Conservation (phyloP, 2,329 filamentous ascomycete species). For the Talaromyces atroroseus region DNA sequence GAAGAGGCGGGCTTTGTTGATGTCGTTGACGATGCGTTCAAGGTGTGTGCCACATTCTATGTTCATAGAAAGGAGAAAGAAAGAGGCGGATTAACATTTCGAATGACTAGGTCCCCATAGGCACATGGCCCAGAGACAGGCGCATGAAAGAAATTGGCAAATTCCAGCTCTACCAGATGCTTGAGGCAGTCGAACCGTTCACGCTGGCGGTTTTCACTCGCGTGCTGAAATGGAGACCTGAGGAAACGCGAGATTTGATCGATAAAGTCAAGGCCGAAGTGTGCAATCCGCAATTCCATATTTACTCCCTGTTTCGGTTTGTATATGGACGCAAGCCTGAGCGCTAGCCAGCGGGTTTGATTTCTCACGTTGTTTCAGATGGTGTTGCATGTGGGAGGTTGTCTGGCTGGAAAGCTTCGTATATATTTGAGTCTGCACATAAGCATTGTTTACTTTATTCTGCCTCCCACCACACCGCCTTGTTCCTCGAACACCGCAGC, state of each 20-base stretch:
- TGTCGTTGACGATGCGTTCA: constrained; percentile 41
- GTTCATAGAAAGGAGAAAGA: not conserved
- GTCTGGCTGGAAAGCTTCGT: not conserved
- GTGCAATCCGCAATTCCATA: constrained; percentile 24
- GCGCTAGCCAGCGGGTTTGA: not conserved
- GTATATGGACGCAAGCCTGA: constrained; percentile 15
- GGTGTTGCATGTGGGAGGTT: not conserved
- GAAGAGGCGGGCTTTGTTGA: constrained; percentile 48
- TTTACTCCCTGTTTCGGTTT: constrained; percentile 19
- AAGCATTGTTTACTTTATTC: not conserved
- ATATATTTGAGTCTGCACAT: not conserved
- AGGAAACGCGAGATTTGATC: constrained; percentile 27
- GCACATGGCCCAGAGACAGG: constrained; percentile 44
- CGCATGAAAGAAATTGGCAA: constrained; percentile 45
- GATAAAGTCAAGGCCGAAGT: constrained; percentile 28
- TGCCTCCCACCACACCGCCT: constrained; percentile 71
- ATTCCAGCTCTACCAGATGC: constrained; percentile 17
- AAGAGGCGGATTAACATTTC: not conserved
- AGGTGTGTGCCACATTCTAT: constrained; percentile 16
- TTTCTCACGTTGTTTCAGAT: not conserved
- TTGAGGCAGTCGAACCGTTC: constrained; percentile 20
- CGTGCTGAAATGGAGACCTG: constrained; percentile 22
- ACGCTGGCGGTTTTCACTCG: constrained; percentile 24
- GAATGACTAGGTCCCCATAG: constrained; percentile 37
- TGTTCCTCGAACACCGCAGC: constrained; percentile 52